Base-by-base conservation (phyloP, 176 grass and related monocot genomes). In the Carex cristatella region DNA sequence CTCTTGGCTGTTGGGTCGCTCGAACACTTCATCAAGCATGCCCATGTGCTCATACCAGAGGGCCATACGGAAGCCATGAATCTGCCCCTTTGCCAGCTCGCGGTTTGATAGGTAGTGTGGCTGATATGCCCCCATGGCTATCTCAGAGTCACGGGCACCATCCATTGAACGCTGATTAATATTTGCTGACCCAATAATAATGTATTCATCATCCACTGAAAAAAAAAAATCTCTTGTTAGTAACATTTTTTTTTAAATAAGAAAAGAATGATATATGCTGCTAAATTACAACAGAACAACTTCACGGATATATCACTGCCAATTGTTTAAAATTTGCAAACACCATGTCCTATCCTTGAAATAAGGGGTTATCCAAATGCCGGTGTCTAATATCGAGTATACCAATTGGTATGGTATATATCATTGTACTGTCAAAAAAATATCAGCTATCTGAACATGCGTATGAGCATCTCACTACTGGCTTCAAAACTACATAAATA, bases 101-200 rank as follows among this genome's bases (percentile, higher is more conserved):
- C 76, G 85, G 27, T 32, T 81, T 70, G 94, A 91, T 14, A 98
- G 85, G 82, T 93, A 89, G 70, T 70, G 84, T 5, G 91, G 91
- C 76, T 98, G 95, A 80, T 81, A 98, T 15, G 80, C 85, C 0
- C 93, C 93, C 95, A 93, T 94, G 76, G 93, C 93, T 5, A 98
- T 93, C 67, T 94, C 95, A 0, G 95, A 90, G 86, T 94, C 95
- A 57, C 95, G 92, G 12, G 87, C 88, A n/a, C 95, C 93, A 0
- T 98, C 93, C 95, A 98, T 98, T 0, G 95, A 98, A 11, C 95
- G 86, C 74, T 98, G 92, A 74, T 98, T 98, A 86, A 98, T 98
- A 85, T 98, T 94, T 56, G 93, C 91, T 0, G 95, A 98, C 67
- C 95, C 95, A 0, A 92, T 89, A 11, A 98, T 94, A 32, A 98